Base-by-base conservation (phyloP, 257 asterid species). In the Fraxinus pennsylvanica region DNA sequence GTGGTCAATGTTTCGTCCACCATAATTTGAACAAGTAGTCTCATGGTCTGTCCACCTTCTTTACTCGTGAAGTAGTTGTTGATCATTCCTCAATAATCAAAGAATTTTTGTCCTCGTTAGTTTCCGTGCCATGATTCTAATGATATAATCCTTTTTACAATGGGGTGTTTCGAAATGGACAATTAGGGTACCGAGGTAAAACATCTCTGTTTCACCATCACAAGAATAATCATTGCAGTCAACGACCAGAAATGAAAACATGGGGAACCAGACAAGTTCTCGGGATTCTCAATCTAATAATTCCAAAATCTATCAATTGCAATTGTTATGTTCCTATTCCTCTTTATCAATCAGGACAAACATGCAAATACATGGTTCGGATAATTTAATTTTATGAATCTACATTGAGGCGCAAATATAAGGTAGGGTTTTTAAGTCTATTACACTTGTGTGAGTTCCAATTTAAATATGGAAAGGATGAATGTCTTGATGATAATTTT, bases 401-500 rank as follows among this genome's bases (percentile, higher is more conserved):
- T 21, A 63, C 70, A 41, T 32, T 47, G 14, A 30, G 15, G 33
- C 61, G 36, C 54, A 19, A 68, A 68, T 74, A 79, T 30, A 76
- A 79, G 82, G 71, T 81, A 59, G 3, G 68, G 47, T 2, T 61
- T 77, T 52, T 65, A 77, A 65, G 36, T 73, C 65, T 32, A n/a
- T 2, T 75, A 67, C 5, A 29, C 65, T 66, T 35, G 13, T 10
- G 54, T 9, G 76, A 35, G 70, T 76, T 29, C 50, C 14, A 66
- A 38, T 17, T 54, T 27, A 72, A 75, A 79, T 41, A 65, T 57
- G 81, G 68, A 74, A 73, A 73, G 30, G 22, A 68, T 63, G 41
- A 82, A 39, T 7, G 80, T 86, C 85, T 75, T 82, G 59, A 12
- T 66, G 29, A 1, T 74, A 75, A 14, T 86, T 71, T 29, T 92